Evolutionary conservation across 257 asterid genomes (phyloP), one percentile per base, ranked within the genome.

Genomic region (Gentiana dahurica): DNA sequence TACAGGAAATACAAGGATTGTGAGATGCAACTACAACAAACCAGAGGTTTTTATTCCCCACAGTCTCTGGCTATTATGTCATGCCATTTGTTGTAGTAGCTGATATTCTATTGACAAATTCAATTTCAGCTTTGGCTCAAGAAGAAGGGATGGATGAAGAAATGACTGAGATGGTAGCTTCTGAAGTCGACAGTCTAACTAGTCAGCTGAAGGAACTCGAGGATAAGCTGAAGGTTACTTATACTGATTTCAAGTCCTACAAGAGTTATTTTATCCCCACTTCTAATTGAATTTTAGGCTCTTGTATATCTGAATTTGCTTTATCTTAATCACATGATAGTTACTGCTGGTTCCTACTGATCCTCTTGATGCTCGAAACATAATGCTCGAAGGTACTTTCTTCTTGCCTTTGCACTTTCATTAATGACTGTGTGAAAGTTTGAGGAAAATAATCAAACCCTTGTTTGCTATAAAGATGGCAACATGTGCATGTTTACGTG

Each of bases 301-400:
- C 59, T 59, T 46, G 8, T 41, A 13, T 54, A 54, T 46, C 46
- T 48, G 53, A 59, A 33, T 54, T 66, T 3, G 36, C 43, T 43
- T 24, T 71, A 33, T 49, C 44, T 34, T 24, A 54, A 32, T 47
- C 6, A 43, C 38, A 43, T 65, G 46, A 58, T 65, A 92, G 99
- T 52, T 88, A 54, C 77, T 92, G 75, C 95, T 92, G 50, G 73
- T 92, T 65, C 99, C 99, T 11, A 66, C 82, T 4, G 95, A 92
- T 73, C 99, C 99, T 60, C 97, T 92, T 35, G 97, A 92, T 83
- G 79, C 77, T 11, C 88, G 99, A 76, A 92, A 92, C 74, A 92
- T 92, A 63, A 75, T 92, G 97, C 87, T 92, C 63, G 99, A 92
- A 92, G 97, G 99, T 91, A 59, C 46, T 75, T 50, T 53, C 13